A percentile compares a stretch with the other conserved stretches of the same genome.
Evolutionary conservation across 108 stramenopile species (phyloP).

Genomic region (Asterionellopsis glacialis): DNA sequence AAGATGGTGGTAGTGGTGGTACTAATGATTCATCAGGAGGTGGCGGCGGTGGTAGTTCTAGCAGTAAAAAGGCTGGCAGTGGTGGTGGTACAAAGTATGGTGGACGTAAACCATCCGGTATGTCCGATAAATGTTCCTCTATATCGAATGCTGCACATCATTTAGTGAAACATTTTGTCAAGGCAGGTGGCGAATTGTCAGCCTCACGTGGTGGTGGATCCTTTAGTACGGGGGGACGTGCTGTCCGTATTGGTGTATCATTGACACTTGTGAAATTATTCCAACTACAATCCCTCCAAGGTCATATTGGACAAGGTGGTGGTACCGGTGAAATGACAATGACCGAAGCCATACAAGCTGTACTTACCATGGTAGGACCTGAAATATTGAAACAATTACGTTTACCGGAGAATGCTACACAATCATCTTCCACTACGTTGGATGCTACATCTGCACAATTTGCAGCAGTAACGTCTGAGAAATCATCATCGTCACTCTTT

Average conservation of each 20-base stretch:
- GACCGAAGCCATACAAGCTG: conserved; percentile 36
- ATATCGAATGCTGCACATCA: conserved; percentile 43
- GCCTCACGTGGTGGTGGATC: conserved; percentile 61
- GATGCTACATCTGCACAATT: conserved; percentile 24
- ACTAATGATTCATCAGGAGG: background rate
- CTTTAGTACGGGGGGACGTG: conserved; percentile 71
- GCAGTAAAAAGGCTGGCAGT: conserved; percentile 1
- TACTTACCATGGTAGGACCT: conserved; percentile 66
- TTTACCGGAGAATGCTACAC: conserved; percentile 4
- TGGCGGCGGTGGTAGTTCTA: background rate
- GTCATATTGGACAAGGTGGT: conserved; percentile 35
- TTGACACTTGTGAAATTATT: conserved; percentile 46
- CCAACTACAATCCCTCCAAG: conserved; percentile 36
- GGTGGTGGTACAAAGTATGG: background rate
- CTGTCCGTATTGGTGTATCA: conserved; percentile 63
- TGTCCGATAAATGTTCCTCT: conserved; percentile 25
- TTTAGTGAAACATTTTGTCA: conserved; percentile 66
- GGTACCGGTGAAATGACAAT: conserved; percentile 16
- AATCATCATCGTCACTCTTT: too few species aligned
- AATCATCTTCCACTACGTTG: background rate
- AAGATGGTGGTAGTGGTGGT: background rate
- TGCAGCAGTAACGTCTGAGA: conserved; percentile 21
- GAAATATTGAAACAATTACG: conserved; percentile 64
- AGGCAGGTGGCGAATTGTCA: conserved; percentile 67
- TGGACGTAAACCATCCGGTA: background rate